A percentile compares a stretch with the other conserved stretches of the same genome.
Conservation (phyloP, 257 asterid species). For the Solanum corneliomulleri region DNA sequence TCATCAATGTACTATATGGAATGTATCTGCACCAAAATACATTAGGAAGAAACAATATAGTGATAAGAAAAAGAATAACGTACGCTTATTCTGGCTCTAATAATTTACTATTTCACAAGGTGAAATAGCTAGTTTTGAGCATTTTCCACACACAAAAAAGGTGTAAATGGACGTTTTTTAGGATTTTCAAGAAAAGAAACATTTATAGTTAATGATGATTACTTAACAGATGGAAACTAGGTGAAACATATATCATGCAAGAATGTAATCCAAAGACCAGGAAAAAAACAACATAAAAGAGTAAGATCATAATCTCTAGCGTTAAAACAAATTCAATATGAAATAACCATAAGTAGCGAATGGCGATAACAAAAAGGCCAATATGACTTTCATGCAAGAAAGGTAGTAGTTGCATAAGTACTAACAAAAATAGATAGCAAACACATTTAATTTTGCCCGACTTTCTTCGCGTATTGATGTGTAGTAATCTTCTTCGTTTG, state of each 20-base stretch:
- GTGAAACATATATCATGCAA: background rate
- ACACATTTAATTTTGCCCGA: slow-evolving; percentile 79
- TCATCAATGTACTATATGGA: slow-evolving; percentile 55
- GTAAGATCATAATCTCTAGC: background rate
- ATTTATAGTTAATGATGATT: too few relatives aligned
- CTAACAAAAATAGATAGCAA: slow-evolving; percentile 10
- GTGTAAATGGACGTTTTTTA: background rate
- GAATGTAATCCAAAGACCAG: background rate
- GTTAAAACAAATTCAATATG: background rate
- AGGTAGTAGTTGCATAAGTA: background rate
- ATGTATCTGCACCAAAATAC: slow-evolving; percentile 24
- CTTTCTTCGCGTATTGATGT: slow-evolving; percentile 74
- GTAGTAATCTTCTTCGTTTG: slow-evolving; percentile 78
- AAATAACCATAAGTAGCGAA: background rate
- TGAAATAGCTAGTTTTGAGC: background rate
- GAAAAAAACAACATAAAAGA: too few relatives aligned
- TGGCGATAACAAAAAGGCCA: background rate
- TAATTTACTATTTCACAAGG: background rate
- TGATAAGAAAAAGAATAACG: too few relatives aligned
- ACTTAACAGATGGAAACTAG: too few relatives aligned
- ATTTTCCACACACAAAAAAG: background rate
- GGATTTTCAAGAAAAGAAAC: background rate
- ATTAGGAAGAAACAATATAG: background rate
- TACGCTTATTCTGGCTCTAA: too few relatives aligned
- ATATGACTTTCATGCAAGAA: background rate